phyloP scores from a whole-genome alignment of 164 flowering plant species.

The Berberis vulgaris region DNA sequence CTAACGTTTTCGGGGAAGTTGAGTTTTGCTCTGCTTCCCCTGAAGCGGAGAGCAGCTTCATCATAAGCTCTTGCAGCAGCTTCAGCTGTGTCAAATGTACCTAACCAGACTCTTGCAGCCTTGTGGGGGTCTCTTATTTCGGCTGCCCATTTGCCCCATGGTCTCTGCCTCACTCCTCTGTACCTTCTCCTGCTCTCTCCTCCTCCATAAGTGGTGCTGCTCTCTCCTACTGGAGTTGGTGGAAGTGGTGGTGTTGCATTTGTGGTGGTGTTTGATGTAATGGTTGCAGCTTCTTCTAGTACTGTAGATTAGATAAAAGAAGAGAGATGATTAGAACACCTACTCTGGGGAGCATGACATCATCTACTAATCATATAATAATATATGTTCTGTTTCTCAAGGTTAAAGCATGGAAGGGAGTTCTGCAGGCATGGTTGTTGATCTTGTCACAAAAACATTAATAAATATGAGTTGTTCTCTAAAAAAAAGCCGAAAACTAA shows the following conservation, averaged over 20 bases:
- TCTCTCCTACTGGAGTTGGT: constrained; percentile 7
- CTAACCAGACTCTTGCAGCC: constrained; percentile 59
- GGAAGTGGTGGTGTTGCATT: neutral
- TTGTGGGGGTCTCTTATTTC: constrained; percentile 57
- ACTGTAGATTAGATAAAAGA: constrained; percentile 2
- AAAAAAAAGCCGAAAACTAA: too few species aligned
- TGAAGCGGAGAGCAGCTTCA: constrained; percentile 55
- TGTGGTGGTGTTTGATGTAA: constrained; percentile 4
- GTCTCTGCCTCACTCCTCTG: constrained; percentile 58
- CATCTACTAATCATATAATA: too few species aligned
- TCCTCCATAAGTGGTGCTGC: constrained; percentile 9
- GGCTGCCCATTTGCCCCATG: constrained; percentile 67
- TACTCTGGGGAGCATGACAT: too few species aligned
- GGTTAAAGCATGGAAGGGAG: too few species aligned
- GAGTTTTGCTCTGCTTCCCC: constrained; percentile 57
- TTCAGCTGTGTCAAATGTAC: constrained; percentile 59
- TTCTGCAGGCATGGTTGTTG: too few species aligned
- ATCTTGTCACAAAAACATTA: too few species aligned
- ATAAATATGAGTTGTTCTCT: too few species aligned
- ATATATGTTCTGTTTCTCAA: too few species aligned
- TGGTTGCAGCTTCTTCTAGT: constrained; percentile 14
- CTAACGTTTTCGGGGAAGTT: constrained; percentile 53
- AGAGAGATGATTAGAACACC: neutral
- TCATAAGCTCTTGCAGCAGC: constrained; percentile 60
- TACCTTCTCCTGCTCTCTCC: constrained; percentile 37